Percentiles rank a stretch among this genome's conserved stretches.
These are phyloP conservation scores for Dryas octopetala DNA, from an alignment of 306 rosid genomes.

Conservation along the genomic window DNA sequence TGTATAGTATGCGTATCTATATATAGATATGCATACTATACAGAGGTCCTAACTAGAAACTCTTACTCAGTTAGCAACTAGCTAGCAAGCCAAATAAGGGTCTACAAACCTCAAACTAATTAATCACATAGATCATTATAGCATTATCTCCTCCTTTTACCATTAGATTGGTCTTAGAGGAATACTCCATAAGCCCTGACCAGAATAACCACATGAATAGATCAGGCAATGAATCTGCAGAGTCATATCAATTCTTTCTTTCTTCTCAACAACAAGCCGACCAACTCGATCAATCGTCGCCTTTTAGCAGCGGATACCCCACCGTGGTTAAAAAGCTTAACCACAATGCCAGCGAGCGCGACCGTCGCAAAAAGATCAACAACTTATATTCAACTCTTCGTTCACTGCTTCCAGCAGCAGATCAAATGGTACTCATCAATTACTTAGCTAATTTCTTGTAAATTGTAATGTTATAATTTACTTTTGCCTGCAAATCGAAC, in stretches of 20 bases:
- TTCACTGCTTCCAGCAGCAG: conserved; percentile 51
- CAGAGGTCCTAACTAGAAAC: no score
- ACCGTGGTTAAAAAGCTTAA: conserved; percentile 50
- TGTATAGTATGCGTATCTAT: no score
- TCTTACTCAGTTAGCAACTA: no score
- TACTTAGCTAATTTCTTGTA: background rate
- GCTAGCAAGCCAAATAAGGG: no score
- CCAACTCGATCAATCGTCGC: conserved; percentile 7
- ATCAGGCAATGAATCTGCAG: conserved; percentile 6
- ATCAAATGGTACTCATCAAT: conserved; percentile 44
- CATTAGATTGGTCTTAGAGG: conserved; percentile 29
- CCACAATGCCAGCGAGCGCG: conserved; percentile 85
- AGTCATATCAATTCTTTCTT: conserved; percentile 9
- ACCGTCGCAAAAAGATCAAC: conserved; percentile 82
- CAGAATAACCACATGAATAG: background rate
- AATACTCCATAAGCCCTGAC: conserved; percentile 12
- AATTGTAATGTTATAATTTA: no score
- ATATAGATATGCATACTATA: no score
- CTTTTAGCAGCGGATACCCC: background rate
- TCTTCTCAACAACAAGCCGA: conserved; percentile 5
- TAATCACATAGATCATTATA: conserved; percentile 8
- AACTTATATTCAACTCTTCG: conserved; percentile 63
- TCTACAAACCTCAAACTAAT: background rate
- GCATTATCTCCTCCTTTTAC: conserved; percentile 34
- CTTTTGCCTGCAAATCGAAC: no score